Percentiles rank a stretch among this genome's conserved stretches.
phyloP scores from a whole-genome alignment of 768 basidiomycete genomes.

The Leccinum fibrillosum region DNA sequence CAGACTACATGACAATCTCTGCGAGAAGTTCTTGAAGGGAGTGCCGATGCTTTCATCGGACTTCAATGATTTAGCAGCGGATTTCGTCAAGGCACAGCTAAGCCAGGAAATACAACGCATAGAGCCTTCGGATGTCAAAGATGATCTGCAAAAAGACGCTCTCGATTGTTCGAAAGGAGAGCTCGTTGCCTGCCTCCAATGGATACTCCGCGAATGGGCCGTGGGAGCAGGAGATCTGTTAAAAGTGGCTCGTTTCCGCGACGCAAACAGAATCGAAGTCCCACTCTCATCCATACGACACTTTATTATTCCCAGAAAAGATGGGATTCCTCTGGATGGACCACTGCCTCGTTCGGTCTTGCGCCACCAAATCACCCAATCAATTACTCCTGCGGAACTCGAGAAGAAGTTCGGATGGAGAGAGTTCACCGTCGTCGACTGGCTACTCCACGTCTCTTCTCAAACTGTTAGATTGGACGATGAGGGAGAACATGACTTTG shows the following conservation, averaged over 20 bases:
- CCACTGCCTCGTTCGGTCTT: slow-evolving; percentile 68
- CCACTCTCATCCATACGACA: slow-evolving; percentile 61
- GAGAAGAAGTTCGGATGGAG: slow-evolving; percentile 65
- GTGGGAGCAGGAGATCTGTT: not conserved
- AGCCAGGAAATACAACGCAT: not conserved
- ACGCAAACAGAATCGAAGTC: slow-evolving; percentile 48
- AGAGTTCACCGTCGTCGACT: slow-evolving; percentile 68
- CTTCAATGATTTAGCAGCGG: slow-evolving; percentile 46
- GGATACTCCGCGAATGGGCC: not conserved
- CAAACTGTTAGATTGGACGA: slow-evolving; percentile 36
- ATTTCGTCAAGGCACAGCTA: slow-evolving; percentile 38
- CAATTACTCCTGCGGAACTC: slow-evolving; percentile 50
- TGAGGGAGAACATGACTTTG: slow-evolving; percentile 54
- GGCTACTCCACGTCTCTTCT: slow-evolving; percentile 62
- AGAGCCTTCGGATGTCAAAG: not conserved
- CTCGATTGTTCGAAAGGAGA: slow-evolving; percentile 2
- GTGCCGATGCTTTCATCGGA: slow-evolving; percentile 68
- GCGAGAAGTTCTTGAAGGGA: slow-evolving; percentile 43
- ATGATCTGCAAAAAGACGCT: not conserved
- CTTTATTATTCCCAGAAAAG: slow-evolving; percentile 50
- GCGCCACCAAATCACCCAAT: slow-evolving; percentile 60
- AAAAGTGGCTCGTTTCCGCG: slow-evolving; percentile 38
- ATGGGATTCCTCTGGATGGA: slow-evolving; percentile 63
- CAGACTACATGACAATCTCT: not conserved
- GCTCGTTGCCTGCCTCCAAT: slow-evolving; percentile 6